A percentile compares a stretch with the other conserved stretches of the same genome.
Conservation (phyloP, 257 asterid species). For the Rehmannia glutinosa region DNA sequence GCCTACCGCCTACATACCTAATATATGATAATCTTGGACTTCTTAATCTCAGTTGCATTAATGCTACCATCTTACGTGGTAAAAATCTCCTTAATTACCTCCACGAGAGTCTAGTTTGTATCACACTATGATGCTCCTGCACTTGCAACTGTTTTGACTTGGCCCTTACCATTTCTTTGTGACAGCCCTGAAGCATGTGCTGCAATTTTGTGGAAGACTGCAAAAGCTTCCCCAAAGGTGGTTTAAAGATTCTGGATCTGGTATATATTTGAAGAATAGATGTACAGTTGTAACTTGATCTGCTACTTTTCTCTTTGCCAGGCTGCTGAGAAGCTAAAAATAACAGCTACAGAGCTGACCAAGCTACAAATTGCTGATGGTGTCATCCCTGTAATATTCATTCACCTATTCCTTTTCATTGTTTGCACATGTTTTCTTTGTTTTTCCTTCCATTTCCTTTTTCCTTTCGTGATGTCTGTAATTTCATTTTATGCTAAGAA, state of each 20-base stretch:
- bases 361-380: conserved; percentile 70
- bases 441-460: not conserved
- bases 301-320: conserved; percentile 38
- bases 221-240: conserved; percentile 91
- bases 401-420: conserved; percentile 4
- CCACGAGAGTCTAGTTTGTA: not conserved
- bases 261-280: conserved; percentile 9
- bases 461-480: not conserved
- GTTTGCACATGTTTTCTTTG: not conserved
- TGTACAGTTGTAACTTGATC: conserved; percentile 27
- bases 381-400: conserved; percentile 70
- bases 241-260: conserved; percentile 13
- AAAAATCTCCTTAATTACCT: not conserved
- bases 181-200: conserved; percentile 99
- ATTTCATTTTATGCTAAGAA: not conserved
- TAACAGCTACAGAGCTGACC: conserved; percentile 70
- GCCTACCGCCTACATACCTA: not conserved
- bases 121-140: not conserved
- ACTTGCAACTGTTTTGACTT: not conserved
- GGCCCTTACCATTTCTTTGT: conserved; percentile 24
- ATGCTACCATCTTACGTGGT: not conserved
- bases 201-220: conserved; percentile 84
- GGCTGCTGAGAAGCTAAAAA: conserved; percentile 95
- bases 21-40: not conserved
- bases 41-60: not conserved